These are phyloP conservation scores for Colletotrichum godetiae DNA, from an alignment of 2,329 filamentous ascomycete genomes.

Conservation along the genomic window DNA sequence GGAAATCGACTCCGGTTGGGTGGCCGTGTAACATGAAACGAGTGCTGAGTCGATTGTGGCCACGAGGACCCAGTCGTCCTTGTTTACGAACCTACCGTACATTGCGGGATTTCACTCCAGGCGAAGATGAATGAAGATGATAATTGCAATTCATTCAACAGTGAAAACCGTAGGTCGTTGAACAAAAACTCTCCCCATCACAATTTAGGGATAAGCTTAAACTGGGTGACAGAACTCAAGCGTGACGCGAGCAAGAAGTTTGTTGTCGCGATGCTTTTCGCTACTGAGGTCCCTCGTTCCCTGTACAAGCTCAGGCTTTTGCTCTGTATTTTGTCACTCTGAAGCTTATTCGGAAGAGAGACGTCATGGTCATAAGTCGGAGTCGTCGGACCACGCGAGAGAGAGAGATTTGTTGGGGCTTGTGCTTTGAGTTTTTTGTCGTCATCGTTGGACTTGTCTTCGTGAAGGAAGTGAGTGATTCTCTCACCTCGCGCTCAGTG, in stretches of 20 bases:
- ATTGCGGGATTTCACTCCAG: background rate
- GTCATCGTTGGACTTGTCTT: background rate
- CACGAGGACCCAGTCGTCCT: background rate
- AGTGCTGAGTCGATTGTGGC: background rate
- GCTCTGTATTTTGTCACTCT: background rate
- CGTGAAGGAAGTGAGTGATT: background rate
- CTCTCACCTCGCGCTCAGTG: background rate
- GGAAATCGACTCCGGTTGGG: background rate
- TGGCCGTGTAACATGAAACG: background rate
- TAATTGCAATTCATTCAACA: background rate
- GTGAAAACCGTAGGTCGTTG: background rate
- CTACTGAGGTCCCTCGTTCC: background rate
- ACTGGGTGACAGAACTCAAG: slow-evolving; percentile 29
- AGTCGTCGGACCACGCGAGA: background rate
- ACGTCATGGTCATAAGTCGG: slow-evolving; percentile 18
- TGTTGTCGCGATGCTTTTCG: background rate
- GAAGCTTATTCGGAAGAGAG: slow-evolving; percentile 1
- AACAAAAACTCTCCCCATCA: background rate
- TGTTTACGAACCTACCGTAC: background rate
- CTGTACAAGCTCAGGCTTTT: slow-evolving; percentile 8
- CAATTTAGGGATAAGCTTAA: slow-evolving; percentile 23
- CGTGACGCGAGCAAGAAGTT: slow-evolving; percentile 5
- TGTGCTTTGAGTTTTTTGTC: background rate
- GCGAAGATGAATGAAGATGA: background rate
- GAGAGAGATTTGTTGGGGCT: background rate